Percentiles rank a stretch among this genome's conserved stretches.
Conservation (phyloP, 768 basidiomycete genomes). For the Lactarius sanguifluus region DNA sequence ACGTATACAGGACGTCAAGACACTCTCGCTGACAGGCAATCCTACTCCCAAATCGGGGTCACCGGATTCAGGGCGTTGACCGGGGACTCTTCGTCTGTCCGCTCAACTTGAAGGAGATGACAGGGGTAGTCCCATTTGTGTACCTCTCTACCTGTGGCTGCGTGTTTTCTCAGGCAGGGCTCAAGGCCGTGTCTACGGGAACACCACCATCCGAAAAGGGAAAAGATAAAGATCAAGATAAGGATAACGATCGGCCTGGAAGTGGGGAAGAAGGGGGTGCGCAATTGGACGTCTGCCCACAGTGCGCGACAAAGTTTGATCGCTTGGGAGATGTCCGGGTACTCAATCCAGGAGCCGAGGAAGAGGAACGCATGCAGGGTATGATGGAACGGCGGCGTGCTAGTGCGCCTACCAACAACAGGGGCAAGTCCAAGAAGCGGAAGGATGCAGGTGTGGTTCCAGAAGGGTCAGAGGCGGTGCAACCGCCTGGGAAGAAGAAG, state of each 20-base stretch:
- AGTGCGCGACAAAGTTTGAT: slow-evolving; percentile 72
- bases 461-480: slow-evolving; percentile 39
- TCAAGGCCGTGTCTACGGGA: slow-evolving; percentile 60
- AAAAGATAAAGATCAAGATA: slow-evolving; percentile 34
- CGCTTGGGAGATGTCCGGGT: slow-evolving; percentile 52
- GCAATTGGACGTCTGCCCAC: slow-evolving; percentile 66
- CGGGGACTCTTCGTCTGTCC: slow-evolving; percentile 84
- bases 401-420: slow-evolving; percentile 52
- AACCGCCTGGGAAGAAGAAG: slow-evolving; percentile 32
- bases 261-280: slow-evolving; percentile 24
- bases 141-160: slow-evolving; percentile 86
- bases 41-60: slow-evolving; percentile 44
- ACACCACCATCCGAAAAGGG: slow-evolving; percentile 36
- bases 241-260: slow-evolving; percentile 26
- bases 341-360: slow-evolving; percentile 71
- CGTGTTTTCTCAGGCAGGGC: slow-evolving; percentile 83
- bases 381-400: slow-evolving; percentile 59
- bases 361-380: slow-evolving; percentile 56
- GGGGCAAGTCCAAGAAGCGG: slow-evolving; percentile 61
- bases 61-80: slow-evolving; percentile 44
- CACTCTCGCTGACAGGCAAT: slow-evolving; percentile 77
- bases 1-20: slow-evolving; percentile 72
- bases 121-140: slow-evolving; percentile 83
- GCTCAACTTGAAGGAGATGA: slow-evolving; percentile 92
- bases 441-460: slow-evolving; percentile 42